Base-by-base conservation (phyloP, 441 rosid genomes). In the Sinapis alba region DNA sequence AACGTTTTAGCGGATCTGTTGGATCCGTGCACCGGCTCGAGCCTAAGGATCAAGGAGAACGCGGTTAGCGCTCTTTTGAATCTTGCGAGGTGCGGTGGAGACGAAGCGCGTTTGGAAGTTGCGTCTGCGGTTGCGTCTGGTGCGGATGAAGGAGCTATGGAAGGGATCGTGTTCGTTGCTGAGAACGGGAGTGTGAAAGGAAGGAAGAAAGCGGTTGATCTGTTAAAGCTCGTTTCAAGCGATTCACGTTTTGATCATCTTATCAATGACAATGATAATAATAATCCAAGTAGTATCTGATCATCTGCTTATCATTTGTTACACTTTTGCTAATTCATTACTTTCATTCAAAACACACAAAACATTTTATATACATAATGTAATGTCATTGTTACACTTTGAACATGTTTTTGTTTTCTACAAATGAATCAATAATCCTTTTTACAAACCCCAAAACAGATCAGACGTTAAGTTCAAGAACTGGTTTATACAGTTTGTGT, bases 61-160 rank as follows among this genome's bases (percentile, higher is more conserved):
- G 84, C 92, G 3, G 89, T 92, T 45, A 86, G 86, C 1, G 90
- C 92, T 16, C 81, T 94, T 81, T 72, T 92, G 83, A 94, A 90
- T 81, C 69, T 94, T 69, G 92, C 83, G 45, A 82, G 88, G 26
- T 74, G 81, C 26, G 92, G 97, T 9, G 80, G 92, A 0, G 89
- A 86, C 41, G 74, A 64, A 18, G 94, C 76, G 67, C 58, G 43
- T 63, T 73, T 28, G 68, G 90, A 89, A 11, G 90, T 90, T 18
- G 85, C 75, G 3, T 63, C 80, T 9, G 79, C 81, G 77, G 88
- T 82, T 18, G 54, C 70, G 53, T 79, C 77, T 5, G 77, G 77
- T 13, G 62, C 71, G 1, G 81, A 62, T 64, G 82, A 73, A 19
- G 78, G 81, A 32, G 89, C 79, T 5, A 75, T 81, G 69, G 97